A percentile compares a stretch with the other conserved stretches of the same genome.
These are phyloP conservation scores for Citrus glauca DNA, from an alignment of 345 rosid species.

Conservation along the genomic window DNA sequence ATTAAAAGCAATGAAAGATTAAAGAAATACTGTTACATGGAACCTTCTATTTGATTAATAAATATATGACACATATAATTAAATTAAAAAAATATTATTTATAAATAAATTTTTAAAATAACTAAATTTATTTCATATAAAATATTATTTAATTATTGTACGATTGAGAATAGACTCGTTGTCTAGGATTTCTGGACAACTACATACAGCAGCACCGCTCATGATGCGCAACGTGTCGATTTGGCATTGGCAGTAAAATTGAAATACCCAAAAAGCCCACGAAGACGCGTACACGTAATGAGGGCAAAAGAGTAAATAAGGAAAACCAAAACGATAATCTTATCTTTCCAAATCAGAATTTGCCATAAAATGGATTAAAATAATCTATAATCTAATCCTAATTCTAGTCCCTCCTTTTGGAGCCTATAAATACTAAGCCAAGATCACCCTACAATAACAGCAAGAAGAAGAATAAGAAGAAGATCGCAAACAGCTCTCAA, in stretches of 20 bases:
- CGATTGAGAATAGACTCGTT: fast-evolving
- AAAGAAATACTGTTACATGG: too few species aligned
- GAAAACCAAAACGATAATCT: neutral
- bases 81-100: too few species aligned
- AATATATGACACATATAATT: too few species aligned
- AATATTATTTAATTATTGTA: too few species aligned
- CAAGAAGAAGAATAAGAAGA: fast-evolving
- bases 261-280: neutral
- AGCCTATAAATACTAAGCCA: slow-evolving; percentile 3
- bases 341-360: neutral
- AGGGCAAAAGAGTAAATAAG: neutral
- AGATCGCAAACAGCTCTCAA: fast-evolving
- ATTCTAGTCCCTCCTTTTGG: neutral
- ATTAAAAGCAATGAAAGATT: too few species aligned
- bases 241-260: too few species aligned
- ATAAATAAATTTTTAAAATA: too few species aligned
- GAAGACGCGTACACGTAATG: neutral
- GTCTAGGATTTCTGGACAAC: too few species aligned
- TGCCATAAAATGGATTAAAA: neutral
- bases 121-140: too few species aligned
- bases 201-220: fast-evolving
- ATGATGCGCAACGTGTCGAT: too few species aligned
- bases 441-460: neutral
- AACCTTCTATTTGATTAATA: too few species aligned
- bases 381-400: too few species aligned